Evolutionary conservation across 2,329 filamentous ascomycete genomes (phyloP).

Genomic region (Alternaria infectoria): DNA sequence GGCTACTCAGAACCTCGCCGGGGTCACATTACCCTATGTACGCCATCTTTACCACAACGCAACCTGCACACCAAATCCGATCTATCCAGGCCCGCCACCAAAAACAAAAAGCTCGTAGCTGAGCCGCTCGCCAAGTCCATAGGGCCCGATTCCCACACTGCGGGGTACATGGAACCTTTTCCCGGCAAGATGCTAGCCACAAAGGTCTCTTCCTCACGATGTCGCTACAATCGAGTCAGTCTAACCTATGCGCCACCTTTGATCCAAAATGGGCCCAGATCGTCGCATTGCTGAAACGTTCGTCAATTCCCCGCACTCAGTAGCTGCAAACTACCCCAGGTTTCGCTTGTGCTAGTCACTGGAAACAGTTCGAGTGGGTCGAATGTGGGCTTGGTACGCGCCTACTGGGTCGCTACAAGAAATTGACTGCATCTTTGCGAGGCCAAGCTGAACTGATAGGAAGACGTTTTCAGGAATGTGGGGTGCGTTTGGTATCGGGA

Average conservation of each 20-base stretch:
- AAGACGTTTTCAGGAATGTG: slow-evolving; percentile 9
- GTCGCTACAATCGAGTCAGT: slow-evolving; percentile 28
- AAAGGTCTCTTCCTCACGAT: not conserved
- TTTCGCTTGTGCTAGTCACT: slow-evolving; percentile 14
- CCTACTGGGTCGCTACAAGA: not conserved
- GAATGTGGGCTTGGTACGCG: not conserved
- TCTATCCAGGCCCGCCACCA: not conserved
- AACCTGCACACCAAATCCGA: not conserved
- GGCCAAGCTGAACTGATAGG: slow-evolving; percentile 10
- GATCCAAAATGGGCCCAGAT: slow-evolving; percentile 8
- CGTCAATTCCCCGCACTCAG: slow-evolving; percentile 33
- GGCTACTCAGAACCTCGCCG: not conserved
- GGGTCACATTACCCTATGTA: not conserved
- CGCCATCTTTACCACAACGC: not conserved
- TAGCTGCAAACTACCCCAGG: slow-evolving; percentile 28
- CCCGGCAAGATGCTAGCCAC: slow-evolving; percentile 17
- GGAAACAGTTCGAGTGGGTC: slow-evolving; percentile 2
- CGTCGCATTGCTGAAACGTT: slow-evolving; percentile 1
- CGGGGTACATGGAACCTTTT: slow-evolving; percentile 19
- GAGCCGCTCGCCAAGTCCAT: slow-evolving; percentile 1
- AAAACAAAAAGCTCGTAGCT: not conserved
- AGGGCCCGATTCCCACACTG: slow-evolving; percentile 5
- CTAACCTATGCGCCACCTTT: slow-evolving; percentile 1
- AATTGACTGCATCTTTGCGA: not conserved
- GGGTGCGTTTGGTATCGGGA: not conserved